These are phyloP conservation scores for Suillus spraguei DNA, from an alignment of 768 basidiomycete species.

Conservation along the genomic window DNA sequence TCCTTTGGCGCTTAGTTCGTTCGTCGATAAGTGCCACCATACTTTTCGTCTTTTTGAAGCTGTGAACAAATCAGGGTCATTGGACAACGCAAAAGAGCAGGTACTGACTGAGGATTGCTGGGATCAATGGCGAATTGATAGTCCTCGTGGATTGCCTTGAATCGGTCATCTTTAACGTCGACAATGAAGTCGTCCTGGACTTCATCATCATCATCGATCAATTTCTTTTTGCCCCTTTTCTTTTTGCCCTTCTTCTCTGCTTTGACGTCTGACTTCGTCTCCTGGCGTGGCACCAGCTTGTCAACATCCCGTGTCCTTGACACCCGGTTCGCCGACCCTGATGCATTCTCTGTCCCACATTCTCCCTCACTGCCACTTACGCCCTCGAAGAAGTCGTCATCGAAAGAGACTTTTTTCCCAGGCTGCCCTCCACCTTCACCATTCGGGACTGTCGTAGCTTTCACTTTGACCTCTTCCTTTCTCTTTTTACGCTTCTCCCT, in stretches of 20 bases:
- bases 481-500: conserved; percentile 84
- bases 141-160: conserved; percentile 86
- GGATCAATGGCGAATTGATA: conserved; percentile 95
- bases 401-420: conserved; percentile 17
- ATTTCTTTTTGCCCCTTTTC: conserved; percentile 43
- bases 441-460: conserved; percentile 23
- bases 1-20: conserved; percentile 65
- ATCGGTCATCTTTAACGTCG: conserved; percentile 85
- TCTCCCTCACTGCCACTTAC: conserved; percentile 43
- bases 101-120: conserved; percentile 86
- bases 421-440: conserved; percentile 26
- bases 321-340: conserved; percentile 26
- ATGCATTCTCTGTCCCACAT: conserved; percentile 21
- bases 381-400: conserved; percentile 82
- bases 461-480: conserved; percentile 65
- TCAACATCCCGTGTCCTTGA: conserved; percentile 23
- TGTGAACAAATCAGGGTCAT: conserved; percentile 31
- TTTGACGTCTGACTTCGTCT: conserved; percentile 86
- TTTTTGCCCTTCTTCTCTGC: conserved; percentile 69
- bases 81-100: not conserved
- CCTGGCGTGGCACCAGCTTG: conserved; percentile 37
- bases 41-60: conserved; percentile 90
- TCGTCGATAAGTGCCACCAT: conserved; percentile 89
- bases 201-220: conserved; percentile 57
- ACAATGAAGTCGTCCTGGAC: conserved; percentile 81